A percentile compares a stretch with the other conserved stretches of the same genome.
Conservation (phyloP, 176 grass and related monocot species). For the Echinochloa phyllopogon region DNA sequence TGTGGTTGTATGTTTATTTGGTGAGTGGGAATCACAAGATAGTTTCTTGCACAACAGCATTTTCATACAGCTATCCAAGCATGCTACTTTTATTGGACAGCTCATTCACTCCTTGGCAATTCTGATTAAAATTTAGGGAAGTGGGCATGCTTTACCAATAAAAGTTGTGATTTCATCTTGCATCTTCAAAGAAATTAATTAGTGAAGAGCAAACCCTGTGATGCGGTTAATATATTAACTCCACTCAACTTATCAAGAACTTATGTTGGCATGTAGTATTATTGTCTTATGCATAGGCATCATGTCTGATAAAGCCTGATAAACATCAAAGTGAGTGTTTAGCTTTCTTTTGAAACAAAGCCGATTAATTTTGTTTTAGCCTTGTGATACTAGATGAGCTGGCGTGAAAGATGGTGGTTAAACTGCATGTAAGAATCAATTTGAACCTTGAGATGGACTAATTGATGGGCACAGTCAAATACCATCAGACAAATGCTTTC, state of each 20-base stretch:
- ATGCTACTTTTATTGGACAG: not conserved
- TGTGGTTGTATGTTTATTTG: not conserved
- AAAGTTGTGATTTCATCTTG: not conserved
- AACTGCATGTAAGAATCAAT: conserved; percentile 12
- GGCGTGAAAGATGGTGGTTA: not conserved
- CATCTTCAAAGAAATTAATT: not conserved
- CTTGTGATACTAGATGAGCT: not conserved
- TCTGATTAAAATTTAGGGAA: conserved; percentile 1
- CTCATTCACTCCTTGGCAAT: not conserved
- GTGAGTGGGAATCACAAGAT: not conserved
- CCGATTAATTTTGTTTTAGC: not conserved
- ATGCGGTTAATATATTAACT: not conserved
- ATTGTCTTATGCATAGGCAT: conserved; percentile 15
- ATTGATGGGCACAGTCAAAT: conserved; percentile 34
- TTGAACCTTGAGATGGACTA: not conserved
- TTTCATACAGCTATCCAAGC: not conserved
- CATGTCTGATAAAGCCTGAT: not conserved
- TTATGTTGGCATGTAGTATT: not conserved
- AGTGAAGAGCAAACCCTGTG: not conserved
- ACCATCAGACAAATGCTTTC: conserved; percentile 17
- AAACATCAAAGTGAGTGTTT: not conserved
- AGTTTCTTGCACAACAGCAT: not conserved
- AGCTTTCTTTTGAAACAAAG: conserved; percentile 21
- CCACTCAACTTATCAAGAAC: not conserved
- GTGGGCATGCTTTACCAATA: not conserved